Base-by-base conservation (phyloP, 2,329 filamentous ascomycete genomes). In the Aspergillus brunneoviolaceus region DNA sequence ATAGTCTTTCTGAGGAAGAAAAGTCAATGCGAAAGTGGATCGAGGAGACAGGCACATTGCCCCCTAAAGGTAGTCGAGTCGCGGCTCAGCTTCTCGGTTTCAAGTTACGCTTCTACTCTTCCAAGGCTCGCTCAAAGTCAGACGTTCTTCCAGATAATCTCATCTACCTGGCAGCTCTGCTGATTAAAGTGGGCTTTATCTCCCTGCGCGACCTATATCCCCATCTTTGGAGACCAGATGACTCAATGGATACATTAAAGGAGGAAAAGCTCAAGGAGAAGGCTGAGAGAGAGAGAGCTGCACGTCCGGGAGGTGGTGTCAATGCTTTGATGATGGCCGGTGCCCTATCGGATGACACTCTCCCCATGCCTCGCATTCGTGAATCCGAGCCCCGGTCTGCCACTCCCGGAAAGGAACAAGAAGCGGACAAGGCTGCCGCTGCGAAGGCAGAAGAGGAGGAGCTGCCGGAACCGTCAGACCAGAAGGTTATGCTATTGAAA, bases 121-220 rank as follows among this genome's bases (percentile, higher is more conserved):
- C 92, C 0, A 82, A 88, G 29, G 87, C 89, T 39, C 86, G 94
- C 58, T 87, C 91, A 61, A 84, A 87, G 57, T 81, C 84, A 1
- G 95, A 98, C 69, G 83, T 88, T 2, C 82, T 98, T 2, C 95
- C 95, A 0, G 91, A 95, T 45, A 99, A 99, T 68, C 82, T 99
- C 3, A 91, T 98, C 31, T 96, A 95, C 67, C 84, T 99, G 19
- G 89, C 93, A 0, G 93, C 95, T 1, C 84, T 98, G 35, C 85
- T 99, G 31, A 93, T 99, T 77, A 99, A 99, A 77, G 91, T 97
- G 65, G 96, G 95, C 1, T 99, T 99, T 74, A 91, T 99, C 61
- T 97, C 95, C 1, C 80, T 99, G 6, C 85, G 87, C 55, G 95
- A 99, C 71, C 81, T 99, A 1, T 98, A 96, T 73, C 89, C 92